Percentiles rank a stretch among this genome's conserved stretches.
phyloP scores from a whole-genome alignment of 352 stramenopile genomes.

The Globisporangium sylvaticum region DNA sequence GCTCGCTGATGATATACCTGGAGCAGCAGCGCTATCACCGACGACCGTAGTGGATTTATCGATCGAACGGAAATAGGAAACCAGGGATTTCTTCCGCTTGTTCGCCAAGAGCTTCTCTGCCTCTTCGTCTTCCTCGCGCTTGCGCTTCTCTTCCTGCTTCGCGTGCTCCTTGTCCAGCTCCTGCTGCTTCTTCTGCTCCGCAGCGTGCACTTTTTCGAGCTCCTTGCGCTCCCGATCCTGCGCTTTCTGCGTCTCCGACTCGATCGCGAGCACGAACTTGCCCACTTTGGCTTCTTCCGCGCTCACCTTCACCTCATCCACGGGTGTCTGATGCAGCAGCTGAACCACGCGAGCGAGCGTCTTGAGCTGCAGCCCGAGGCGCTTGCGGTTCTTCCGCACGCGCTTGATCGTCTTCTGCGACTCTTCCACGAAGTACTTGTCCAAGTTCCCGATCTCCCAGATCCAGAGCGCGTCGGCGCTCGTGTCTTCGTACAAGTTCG shows the following conservation, averaged over 20 bases:
- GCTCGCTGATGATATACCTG: background rate
- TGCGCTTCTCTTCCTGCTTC: conserved; percentile 61
- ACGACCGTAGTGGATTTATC: conserved; percentile 16
- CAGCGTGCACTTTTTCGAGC: conserved; percentile 44
- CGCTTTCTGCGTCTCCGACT: conserved; percentile 58
- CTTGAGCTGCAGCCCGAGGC: conserved; percentile 67
- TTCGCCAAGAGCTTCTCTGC: conserved; percentile 37
- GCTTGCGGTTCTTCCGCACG: conserved; percentile 77
- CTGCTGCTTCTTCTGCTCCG: conserved; percentile 55
- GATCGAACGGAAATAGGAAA: conserved; percentile 61
- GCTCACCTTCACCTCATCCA: conserved; percentile 79
- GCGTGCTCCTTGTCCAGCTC: conserved; percentile 54
- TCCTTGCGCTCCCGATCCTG: conserved; percentile 56
- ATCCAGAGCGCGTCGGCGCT: conserved; percentile 70
- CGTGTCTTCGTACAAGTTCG: conserved; percentile 82
- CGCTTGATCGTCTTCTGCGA: conserved; percentile 74
- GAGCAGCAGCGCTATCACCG: background rate
- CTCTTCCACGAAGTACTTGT: conserved; percentile 67
- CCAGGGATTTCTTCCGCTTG: conserved; percentile 64
- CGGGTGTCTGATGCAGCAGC: conserved; percentile 54
- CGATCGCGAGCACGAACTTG: conserved; percentile 65
- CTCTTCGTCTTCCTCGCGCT: conserved; percentile 46
- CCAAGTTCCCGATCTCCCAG: conserved; percentile 78
- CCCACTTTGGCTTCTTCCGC: conserved; percentile 77
- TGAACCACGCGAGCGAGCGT: conserved; percentile 60